These are phyloP conservation scores for Lizanozyma gosingica DNA, from an alignment of 1,139 yeast species.

Conservation along the genomic window DNA sequence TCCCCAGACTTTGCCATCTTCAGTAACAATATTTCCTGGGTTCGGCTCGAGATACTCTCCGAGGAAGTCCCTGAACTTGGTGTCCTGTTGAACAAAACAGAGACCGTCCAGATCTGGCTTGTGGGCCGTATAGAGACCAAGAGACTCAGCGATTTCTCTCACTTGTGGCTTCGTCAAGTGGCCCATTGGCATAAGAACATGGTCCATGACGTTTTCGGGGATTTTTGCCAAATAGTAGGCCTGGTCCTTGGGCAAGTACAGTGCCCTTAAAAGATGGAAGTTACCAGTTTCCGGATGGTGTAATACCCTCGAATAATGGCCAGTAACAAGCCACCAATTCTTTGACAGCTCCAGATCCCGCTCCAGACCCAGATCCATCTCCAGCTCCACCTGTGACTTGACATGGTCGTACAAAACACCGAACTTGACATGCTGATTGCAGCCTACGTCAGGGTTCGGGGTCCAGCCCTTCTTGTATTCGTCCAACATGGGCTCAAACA, in stretches of 20 bases:
- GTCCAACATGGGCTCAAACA: constrained; percentile 84
- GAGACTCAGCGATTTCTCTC: constrained; percentile 49
- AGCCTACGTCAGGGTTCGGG: constrained; percentile 91
- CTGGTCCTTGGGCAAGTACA: constrained; percentile 68
- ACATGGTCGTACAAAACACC: constrained; percentile 63
- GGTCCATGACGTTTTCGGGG: constrained; percentile 33
- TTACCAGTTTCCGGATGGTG: constrained; percentile 18
- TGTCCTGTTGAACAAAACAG: constrained; percentile 76
- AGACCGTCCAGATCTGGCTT: constrained; percentile 94
- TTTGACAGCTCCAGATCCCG: constrained; percentile 18
- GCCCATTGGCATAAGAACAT: constrained; percentile 72
- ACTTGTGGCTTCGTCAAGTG: constrained; percentile 67
- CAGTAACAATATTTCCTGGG: constrained; percentile 72
- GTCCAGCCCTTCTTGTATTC: constrained; percentile 66
- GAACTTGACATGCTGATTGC: constrained; percentile 80
- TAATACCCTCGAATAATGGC: constrained; percentile 76
- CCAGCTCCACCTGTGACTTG: constrained; percentile 18
- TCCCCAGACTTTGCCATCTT: constrained; percentile 72
- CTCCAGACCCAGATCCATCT: no score
- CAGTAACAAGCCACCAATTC: constrained; percentile 86
- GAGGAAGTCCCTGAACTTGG: constrained; percentile 68
- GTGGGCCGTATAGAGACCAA: constrained; percentile 50
- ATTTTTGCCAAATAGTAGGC: constrained; percentile 80
- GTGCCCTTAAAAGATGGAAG: constrained; percentile 49
- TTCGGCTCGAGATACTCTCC: constrained; percentile 62